Evolutionary conservation across 495 filamentous ascomycete species (phyloP).

Genomic region (Aspergillus conjunctus): DNA sequence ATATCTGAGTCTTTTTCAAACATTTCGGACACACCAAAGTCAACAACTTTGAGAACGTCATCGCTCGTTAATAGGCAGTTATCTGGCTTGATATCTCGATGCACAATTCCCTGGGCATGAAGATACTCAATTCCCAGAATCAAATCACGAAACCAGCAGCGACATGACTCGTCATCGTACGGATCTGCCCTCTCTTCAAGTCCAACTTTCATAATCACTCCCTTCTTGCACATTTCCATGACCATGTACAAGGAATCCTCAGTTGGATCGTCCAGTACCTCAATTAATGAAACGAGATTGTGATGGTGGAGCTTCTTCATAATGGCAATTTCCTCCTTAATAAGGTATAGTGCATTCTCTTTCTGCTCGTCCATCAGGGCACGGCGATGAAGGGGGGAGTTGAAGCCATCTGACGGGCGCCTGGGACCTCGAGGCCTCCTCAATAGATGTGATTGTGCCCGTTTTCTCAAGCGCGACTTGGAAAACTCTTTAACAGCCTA

Average conservation of each 20-base stretch:
- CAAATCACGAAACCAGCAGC: constrained; percentile 92
- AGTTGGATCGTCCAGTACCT: constrained; percentile 92
- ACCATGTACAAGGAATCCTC: constrained; percentile 99
- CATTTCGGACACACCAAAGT: constrained; percentile 98
- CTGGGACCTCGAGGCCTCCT: constrained; percentile 62
- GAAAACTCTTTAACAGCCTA: constrained; percentile 98
- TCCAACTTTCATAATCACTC: constrained; percentile 95
- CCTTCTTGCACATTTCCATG: constrained; percentile 98
- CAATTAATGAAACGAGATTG: constrained; percentile 89
- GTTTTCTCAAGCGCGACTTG: constrained; percentile 87
- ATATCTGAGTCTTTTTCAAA: constrained; percentile 89
- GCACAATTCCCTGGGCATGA: constrained; percentile 91
- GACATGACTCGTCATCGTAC: constrained; percentile 80
- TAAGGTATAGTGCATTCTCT: constrained; percentile 82
- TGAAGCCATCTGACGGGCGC: constrained; percentile 60
- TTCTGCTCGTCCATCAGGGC: constrained; percentile 57
- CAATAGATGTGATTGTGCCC: constrained; percentile 88
- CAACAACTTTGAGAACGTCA: constrained; percentile 92
- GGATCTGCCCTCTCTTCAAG: constrained; percentile 81
- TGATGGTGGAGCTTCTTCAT: constrained; percentile 98
- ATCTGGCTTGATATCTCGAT: constrained; percentile 97
- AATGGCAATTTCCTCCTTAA: constrained; percentile 95
- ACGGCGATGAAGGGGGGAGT: constrained; percentile 60
- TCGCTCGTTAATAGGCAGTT: constrained; percentile 90
- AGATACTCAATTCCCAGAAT: constrained; percentile 96